Conservation (phyloP, 768 basidiomycete species). For the Trametes sanguinea region DNA sequence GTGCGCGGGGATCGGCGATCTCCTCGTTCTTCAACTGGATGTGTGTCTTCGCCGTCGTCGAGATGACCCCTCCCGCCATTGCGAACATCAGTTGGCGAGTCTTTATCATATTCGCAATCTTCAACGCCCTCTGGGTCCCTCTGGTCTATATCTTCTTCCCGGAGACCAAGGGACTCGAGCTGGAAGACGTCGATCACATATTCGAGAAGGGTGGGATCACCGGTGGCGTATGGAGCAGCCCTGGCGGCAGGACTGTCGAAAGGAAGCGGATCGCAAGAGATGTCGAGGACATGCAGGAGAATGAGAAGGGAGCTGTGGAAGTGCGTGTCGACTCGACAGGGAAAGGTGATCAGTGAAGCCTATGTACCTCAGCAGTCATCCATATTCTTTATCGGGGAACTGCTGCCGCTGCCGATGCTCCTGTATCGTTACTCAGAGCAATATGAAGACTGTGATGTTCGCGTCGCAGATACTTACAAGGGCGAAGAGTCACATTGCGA, state of each 20-base stretch:
- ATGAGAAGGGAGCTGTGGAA: constrained; percentile 3
- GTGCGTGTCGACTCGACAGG: background rate
- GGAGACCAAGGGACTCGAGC: constrained; percentile 41
- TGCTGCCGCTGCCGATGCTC: too few relatives aligned
- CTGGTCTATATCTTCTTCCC: constrained; percentile 40
- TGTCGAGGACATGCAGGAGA: constrained; percentile 17
- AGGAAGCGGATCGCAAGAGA: constrained; percentile 22
- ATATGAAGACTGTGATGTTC: too few relatives aligned
- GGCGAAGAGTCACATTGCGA: too few relatives aligned
- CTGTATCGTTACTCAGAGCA: too few relatives aligned
- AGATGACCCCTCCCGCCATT: constrained; percentile 46
- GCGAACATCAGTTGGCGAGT: constrained; percentile 46
- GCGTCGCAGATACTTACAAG: too few relatives aligned
- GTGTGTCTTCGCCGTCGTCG: constrained; percentile 41
- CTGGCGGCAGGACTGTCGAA: constrained; percentile 37
- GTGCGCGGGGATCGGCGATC: constrained; percentile 38
- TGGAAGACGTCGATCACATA: constrained; percentile 43
- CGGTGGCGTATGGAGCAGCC: constrained; percentile 42
- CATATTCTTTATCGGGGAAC: too few relatives aligned
- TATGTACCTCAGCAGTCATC: background rate
- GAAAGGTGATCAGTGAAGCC: background rate
- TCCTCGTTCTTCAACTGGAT: constrained; percentile 32
- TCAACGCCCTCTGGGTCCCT: constrained; percentile 47
- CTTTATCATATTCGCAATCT: constrained; percentile 48
- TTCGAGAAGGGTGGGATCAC: constrained; percentile 46